phyloP scores from a whole-genome alignment of 768 basidiomycete species.

The Tylopilus vinaceipallidus region DNA sequence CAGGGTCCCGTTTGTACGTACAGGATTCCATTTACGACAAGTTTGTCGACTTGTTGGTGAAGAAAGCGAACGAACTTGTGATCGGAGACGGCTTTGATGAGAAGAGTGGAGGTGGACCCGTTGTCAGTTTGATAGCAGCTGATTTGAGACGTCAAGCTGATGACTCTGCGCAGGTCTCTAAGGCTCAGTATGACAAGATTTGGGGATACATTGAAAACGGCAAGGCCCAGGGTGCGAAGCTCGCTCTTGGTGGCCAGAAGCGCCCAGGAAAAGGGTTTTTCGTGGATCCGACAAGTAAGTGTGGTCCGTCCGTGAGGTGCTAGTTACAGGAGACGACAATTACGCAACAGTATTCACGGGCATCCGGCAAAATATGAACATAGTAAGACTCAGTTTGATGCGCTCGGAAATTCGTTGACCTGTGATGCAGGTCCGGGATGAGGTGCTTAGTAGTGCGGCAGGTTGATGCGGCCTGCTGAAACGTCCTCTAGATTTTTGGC shows the following conservation, averaged over 20 bases:
- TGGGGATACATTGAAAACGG: constrained; percentile 88
- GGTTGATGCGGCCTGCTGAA: constrained; percentile 9
- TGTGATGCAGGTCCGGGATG: constrained; percentile 28
- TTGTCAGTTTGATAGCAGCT: constrained; percentile 51
- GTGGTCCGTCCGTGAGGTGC: constrained; percentile 6
- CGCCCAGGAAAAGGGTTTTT: constrained; percentile 78
- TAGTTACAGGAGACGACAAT: constrained; percentile 3
- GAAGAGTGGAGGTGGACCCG: constrained; percentile 72
- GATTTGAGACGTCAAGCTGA: constrained; percentile 6
- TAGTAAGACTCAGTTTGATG: constrained; percentile 48
- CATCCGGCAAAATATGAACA: constrained; percentile 78
- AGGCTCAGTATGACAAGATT: constrained; percentile 80
- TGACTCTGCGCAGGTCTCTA: constrained; percentile 59
- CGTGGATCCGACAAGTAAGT: constrained; percentile 85
- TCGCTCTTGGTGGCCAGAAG: constrained; percentile 78
- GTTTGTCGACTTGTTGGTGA: constrained; percentile 65
- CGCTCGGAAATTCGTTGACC: constrained; percentile 22
- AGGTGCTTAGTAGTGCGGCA: constrained; percentile 22
- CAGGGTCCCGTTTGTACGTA: constrained; percentile 87
- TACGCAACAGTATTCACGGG: constrained; percentile 70
- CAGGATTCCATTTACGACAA: constrained; percentile 87
- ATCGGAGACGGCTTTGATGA: constrained; percentile 84
- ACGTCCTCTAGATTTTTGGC: constrained; percentile 75
- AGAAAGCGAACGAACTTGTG: constrained; percentile 63
- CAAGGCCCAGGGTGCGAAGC: constrained; percentile 77